These are phyloP conservation scores for Cladosporium sp. DNA, from an alignment of 2,329 filamentous ascomycete genomes.

Conservation along the genomic window DNA sequence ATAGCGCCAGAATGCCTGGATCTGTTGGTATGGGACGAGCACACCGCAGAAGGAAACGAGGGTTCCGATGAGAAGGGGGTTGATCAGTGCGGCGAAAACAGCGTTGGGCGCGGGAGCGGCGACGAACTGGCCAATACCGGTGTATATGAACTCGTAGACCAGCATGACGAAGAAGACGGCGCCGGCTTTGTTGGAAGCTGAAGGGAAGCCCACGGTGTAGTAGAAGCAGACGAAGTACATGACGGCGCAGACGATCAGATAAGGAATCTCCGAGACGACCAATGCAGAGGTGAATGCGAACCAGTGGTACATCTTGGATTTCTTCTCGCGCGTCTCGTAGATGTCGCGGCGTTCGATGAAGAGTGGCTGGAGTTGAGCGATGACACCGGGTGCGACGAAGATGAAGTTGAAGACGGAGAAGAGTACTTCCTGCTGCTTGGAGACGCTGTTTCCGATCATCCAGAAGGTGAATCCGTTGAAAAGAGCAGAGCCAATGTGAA, in stretches of 20 bases:
- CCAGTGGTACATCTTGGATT: slow-evolving; percentile 72
- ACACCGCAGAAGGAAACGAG: slow-evolving; percentile 34
- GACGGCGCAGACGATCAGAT: slow-evolving; percentile 57
- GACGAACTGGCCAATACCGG: slow-evolving; percentile 54
- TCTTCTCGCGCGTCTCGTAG: slow-evolving; percentile 57
- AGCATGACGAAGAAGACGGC: slow-evolving; percentile 43
- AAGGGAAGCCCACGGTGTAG: slow-evolving; percentile 40
- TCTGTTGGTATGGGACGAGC: slow-evolving; percentile 32
- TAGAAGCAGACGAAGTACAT: slow-evolving; percentile 42
- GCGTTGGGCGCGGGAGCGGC: slow-evolving; percentile 42
- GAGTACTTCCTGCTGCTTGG: slow-evolving; percentile 36
- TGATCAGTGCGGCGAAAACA: slow-evolving; percentile 44
- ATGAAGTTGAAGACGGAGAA: slow-evolving; percentile 35
- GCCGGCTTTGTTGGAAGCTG: slow-evolving; percentile 45
- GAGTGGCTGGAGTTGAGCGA: slow-evolving; percentile 56
- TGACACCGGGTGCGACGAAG: slow-evolving; percentile 41
- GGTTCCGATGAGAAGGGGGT: slow-evolving; percentile 33
- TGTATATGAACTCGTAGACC: slow-evolving; percentile 56
- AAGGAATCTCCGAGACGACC: slow-evolving; percentile 67
- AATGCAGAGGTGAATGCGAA: slow-evolving; percentile 66
- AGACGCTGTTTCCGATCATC: slow-evolving; percentile 33
- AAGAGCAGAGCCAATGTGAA: slow-evolving; percentile 49
- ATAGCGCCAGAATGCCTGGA: slow-evolving; percentile 35
- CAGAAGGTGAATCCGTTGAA: slow-evolving; percentile 50
- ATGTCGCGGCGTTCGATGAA: slow-evolving; percentile 56